These are phyloP conservation scores for Amniculicola lignicola DNA, from an alignment of 495 filamentous ascomycete genomes.

Conservation along the genomic window DNA sequence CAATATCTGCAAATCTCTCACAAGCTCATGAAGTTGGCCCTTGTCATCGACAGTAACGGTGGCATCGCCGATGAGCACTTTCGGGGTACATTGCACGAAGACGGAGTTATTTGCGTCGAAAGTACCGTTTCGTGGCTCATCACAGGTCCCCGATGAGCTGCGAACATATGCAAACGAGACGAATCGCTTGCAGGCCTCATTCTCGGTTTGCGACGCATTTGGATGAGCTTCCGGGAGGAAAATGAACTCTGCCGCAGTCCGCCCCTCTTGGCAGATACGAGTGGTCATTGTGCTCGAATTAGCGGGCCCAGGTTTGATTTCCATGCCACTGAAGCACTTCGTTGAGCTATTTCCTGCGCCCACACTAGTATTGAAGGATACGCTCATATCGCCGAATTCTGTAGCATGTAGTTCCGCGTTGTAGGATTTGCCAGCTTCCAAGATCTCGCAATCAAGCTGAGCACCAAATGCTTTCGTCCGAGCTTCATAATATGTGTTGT, in stretches of 20 bases:
- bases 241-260: too few relatives aligned
- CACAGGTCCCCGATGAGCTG: background rate
- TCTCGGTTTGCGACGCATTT: too few relatives aligned
- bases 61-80: background rate
- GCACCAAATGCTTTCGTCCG: constrained; percentile 14
- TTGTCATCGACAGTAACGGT: background rate
- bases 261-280: too few relatives aligned
- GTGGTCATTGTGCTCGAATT: too few relatives aligned
- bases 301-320: too few relatives aligned
- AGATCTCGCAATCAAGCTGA: constrained; percentile 7
- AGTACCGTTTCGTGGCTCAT: background rate
- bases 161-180: constrained; percentile 6
- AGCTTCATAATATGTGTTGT: background rate
- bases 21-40: constrained; percentile 1
- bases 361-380: too few relatives aligned
- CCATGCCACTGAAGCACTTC: too few relatives aligned
- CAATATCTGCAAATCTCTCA: background rate
- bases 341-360: too few relatives aligned
- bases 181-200: background rate
- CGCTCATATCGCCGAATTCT: background rate
- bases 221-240: too few relatives aligned
- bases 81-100: constrained; percentile 40
- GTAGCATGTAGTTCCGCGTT: background rate
- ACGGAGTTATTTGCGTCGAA: constrained; percentile 9
- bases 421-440: background rate